Evolutionary conservation across 2,329 filamentous ascomycete genomes (phyloP).

Genomic region (Trichoderma sp.): DNA sequence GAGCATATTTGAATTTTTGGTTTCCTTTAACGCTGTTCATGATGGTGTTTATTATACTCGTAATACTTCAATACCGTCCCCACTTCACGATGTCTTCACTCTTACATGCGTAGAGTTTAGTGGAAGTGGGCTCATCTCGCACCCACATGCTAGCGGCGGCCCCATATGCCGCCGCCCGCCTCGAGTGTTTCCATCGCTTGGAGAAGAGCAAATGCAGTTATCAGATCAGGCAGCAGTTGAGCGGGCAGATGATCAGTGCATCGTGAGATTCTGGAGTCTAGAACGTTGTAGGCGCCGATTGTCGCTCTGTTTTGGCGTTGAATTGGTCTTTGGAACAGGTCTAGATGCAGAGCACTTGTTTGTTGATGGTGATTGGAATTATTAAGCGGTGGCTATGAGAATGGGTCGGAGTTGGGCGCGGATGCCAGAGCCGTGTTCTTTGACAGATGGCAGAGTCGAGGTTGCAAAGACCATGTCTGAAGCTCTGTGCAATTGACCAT

Average conservation of each 20-base stretch:
- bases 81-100: constrained; percentile 6
- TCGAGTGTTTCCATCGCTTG: not conserved
- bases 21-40: not conserved
- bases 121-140: not conserved
- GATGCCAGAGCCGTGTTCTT: not conserved
- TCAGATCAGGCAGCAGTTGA: not conserved
- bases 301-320: not conserved
- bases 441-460: too few species aligned
- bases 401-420: not conserved
- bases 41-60: not conserved
- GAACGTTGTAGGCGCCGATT: not conserved
- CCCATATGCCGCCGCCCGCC: constrained; percentile 16
- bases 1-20: fast-evolving
- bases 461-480: too few species aligned
- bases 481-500: not conserved
- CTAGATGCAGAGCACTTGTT: too few species aligned
- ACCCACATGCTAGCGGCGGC: constrained; percentile 3
- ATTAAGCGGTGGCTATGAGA: not conserved
- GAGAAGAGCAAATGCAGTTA: too few species aligned
- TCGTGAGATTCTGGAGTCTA: not conserved
- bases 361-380: not conserved
- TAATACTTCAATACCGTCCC: not conserved
- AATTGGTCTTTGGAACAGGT: too few species aligned
- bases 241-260: not conserved
- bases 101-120: not conserved